Evolutionary conservation across 1,284 basidiomycete genomes (phyloP), one percentile per base, ranked within the genome.

Genomic region (Leucoagaricus sp.): DNA sequence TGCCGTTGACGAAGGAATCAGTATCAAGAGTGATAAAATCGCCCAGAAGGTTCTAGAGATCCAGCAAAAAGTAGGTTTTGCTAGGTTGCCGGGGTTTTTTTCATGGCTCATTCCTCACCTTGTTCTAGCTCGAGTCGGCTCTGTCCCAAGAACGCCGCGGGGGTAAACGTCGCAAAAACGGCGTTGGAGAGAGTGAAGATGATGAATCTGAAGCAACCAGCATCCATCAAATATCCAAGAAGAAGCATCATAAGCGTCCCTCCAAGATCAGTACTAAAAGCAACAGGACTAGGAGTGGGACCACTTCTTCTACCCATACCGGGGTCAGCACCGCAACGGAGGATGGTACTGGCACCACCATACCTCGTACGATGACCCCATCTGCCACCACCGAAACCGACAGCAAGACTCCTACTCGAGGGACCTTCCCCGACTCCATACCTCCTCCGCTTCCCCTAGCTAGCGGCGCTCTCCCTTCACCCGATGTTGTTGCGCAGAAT

Each of bases 1-100:
- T 55, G 90, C 89, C 23, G 88, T 93, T 13, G 90, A 93, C 63
- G 87, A 89, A 67, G 87, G 89, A 21, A 93, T 93, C 69, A 89
- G 83, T 62, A 79, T 86, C 67, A 86, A 87, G 69, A 93, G 88
- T 64, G 91, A 93, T 63, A 86, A 82, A 64, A 93, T 93, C 60
- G 87, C 91, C 31, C 84, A 89, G 70, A 93, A 92, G 69, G 87
- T 93, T 34, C 66, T 88, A 50, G 84, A 91, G 69, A 93, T 93
- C 61, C 91, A 93, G 70, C 85, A 88, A 63, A 93, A 92, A 81
- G 89, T 90, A 47, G 65, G 54, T 55, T 29, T 7, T 34, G 7
- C 31, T 44, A 49, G 17, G 19, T 49, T 34, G 44, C 40, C 42
- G 19, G 47, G 45, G 51, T 31, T 26, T 49, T n/a, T 10, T 40